Percentiles rank a stretch among this genome's conserved stretches.
These are phyloP conservation scores for Choanephora cucurbitarum DNA, from an alignment of 371 early-diverging fungal species.

Conservation along the genomic window DNA sequence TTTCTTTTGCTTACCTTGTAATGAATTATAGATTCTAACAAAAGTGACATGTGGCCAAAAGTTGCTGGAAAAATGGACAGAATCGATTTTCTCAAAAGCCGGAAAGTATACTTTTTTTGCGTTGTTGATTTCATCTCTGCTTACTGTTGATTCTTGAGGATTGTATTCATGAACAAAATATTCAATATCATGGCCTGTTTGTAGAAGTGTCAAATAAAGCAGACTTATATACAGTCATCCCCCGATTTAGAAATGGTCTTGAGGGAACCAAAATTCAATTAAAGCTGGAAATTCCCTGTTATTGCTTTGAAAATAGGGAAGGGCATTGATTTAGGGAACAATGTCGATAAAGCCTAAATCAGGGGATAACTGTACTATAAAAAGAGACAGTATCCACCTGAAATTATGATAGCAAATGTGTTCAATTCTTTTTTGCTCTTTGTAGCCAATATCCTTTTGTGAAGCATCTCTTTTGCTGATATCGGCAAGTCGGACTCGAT, in stretches of 20 bases:
- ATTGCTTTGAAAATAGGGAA: too few species aligned
- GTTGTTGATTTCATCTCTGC: slow-evolving; percentile 3
- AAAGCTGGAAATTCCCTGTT: too few species aligned
- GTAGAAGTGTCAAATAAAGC: slow-evolving; percentile 14
- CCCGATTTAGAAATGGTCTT: too few species aligned
- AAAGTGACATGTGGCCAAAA: slow-evolving; percentile 18
- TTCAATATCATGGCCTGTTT: slow-evolving; percentile 17
- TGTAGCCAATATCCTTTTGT: slow-evolving; percentile 19
- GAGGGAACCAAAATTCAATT: too few species aligned
- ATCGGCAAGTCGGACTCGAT: slow-evolving; percentile 20
- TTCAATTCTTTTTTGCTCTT: slow-evolving; percentile 16
- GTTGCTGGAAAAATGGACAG: slow-evolving; percentile 11
- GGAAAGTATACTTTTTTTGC: slow-evolving; percentile 18
- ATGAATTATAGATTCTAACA: slow-evolving; percentile 12
- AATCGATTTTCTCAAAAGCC: slow-evolving; percentile 12
- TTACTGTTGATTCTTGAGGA: slow-evolving; percentile 13
- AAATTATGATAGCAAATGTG: slow-evolving; percentile 14
- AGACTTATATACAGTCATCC: slow-evolving; percentile 18
- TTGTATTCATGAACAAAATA: slow-evolving; percentile 21
- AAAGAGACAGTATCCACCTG: slow-evolving; percentile 11
- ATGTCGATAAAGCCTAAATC: too few species aligned
- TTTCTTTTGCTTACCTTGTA: slow-evolving; percentile 17
- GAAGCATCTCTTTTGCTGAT: slow-evolving; percentile 26
- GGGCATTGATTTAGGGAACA: too few species aligned
- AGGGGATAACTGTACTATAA: too few species aligned